Percentiles rank a stretch among this genome's conserved stretches.
These are phyloP conservation scores for Yarrowia sp. DNA, from an alignment of 805 yeast genomes.

Conservation along the genomic window DNA sequence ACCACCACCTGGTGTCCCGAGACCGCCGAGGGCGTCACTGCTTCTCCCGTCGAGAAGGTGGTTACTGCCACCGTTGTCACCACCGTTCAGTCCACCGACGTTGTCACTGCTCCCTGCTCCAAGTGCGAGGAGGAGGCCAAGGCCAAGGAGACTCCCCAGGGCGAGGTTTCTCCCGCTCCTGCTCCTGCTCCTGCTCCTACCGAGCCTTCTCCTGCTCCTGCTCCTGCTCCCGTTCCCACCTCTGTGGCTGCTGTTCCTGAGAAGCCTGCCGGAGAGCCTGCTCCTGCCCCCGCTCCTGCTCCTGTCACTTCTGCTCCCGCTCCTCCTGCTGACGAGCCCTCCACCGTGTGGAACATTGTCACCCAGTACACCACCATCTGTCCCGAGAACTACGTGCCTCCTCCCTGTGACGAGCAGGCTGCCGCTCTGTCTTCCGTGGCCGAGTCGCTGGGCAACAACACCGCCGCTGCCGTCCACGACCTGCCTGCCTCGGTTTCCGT, in stretches of 20 bases:
- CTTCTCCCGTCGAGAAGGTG: conserved; percentile 2
- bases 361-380: conserved; percentile 39
- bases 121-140: conserved; percentile 36
- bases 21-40: conserved; percentile 18
- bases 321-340: conserved; percentile 39
- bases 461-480: not conserved
- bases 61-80: conserved; percentile 36
- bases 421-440: conserved; percentile 19
- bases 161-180: not conserved
- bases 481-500: conserved; percentile 12
- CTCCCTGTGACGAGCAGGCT: conserved; percentile 30
- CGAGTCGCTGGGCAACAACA: not conserved
- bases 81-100: conserved; percentile 21
- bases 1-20: conserved; percentile 36
- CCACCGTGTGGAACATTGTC: conserved; percentile 38
- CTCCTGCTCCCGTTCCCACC: conserved; percentile 32
- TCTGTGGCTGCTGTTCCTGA: conserved; percentile 30
- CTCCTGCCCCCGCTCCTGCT: conserved; percentile 19
- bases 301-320: conserved; percentile 37
- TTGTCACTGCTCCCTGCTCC: conserved; percentile 31
- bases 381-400: conserved; percentile 36
- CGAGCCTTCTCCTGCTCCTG: conserved; percentile 21
- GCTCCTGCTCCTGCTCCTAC: conserved; percentile 34
- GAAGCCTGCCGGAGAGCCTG: not conserved
- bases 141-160: conserved; percentile 26